Evolutionary conservation across 129 eudicot species (phyloP), one percentile per base, ranked within the genome.

Genomic region (Deinandra increscens): DNA sequence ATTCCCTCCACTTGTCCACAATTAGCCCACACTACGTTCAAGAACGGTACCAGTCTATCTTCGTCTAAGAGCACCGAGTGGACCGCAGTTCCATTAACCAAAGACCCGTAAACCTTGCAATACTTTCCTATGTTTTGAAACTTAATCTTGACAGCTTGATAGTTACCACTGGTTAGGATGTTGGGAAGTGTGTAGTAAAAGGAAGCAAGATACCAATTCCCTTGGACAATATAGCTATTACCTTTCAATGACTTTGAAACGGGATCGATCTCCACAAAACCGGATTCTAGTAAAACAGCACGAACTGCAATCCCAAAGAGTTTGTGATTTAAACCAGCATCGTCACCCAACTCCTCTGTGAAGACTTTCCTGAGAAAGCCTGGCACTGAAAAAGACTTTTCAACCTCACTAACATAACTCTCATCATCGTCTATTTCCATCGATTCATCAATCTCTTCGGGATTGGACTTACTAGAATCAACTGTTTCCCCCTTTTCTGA

Each of bases 251-350:
- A 42, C 9, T 82, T 79, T 20, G 72, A 58, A 46, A 33, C 48
- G 3, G 85, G 78, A 65, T 84, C 92, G 74, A 81, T 78, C 22
- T 81, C 84, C 5, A 93, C 78, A 55, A 93, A 85, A 1, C 97
- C 99, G 29, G 95, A 84, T 70, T 91, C 97, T 61, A 89, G 34
- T 23, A 93, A 19, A 66, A 87, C 88, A 4, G 99, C 97, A 53
- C 80, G 95, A 9, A 93, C 76, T n/a, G 97, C 95, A 68, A 83
- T 78, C 36, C 81, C 84, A 29, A 88, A 29, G 26, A 86, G 73
- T 79, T 84, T 79, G 77, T 82, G 89, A 78, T 82, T 74, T 46
- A 66, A 70, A 50, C 88, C 84, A 60, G 69, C 73, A 54, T 68
- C 83, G 63, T 78, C 76, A 10, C 89, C 88, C 44, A 90, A 61